Evolutionary conservation across 2,329 filamentous ascomycete species (phyloP).

Genomic region (Aspergillus neoniger): DNA sequence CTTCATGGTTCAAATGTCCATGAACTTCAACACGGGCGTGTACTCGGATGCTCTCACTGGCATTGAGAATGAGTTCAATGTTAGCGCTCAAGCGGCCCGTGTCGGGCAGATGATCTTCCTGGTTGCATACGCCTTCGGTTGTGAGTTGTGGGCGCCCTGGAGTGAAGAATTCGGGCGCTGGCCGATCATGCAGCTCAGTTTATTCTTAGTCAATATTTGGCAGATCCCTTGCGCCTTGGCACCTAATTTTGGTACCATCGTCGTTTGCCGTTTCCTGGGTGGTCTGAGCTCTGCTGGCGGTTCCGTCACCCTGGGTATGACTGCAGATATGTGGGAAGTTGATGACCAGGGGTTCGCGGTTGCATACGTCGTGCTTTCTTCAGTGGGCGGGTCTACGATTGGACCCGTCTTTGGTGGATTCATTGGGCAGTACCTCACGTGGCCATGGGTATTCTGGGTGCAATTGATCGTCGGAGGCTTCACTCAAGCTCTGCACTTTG

Average conservation of each 20-base stretch:
- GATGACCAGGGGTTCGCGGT: constrained; percentile 76
- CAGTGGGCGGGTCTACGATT: constrained; percentile 73
- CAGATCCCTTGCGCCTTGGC: constrained; percentile 72
- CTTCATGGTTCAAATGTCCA: constrained; percentile 72
- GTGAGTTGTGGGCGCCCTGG: constrained; percentile 87
- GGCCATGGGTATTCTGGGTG: constrained; percentile 83
- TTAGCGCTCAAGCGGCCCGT: constrained; percentile 69
- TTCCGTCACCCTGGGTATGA: constrained; percentile 73
- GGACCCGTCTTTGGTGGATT: constrained; percentile 80
- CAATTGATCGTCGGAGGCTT: constrained; percentile 77
- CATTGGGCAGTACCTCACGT: constrained; percentile 65
- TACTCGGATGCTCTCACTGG: constrained; percentile 70
- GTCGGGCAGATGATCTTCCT: constrained; percentile 78
- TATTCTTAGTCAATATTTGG: constrained; percentile 77
- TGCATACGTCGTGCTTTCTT: constrained; percentile 75
- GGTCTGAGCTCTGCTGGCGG: constrained; percentile 72
- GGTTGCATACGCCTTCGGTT: constrained; percentile 79
- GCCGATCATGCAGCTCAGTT: constrained; percentile 70
- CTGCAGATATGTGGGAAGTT: constrained; percentile 72
- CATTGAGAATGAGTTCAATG: constrained; percentile 66
- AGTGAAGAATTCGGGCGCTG: constrained; percentile 79
- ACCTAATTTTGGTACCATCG: constrained; percentile 69
- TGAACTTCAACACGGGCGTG: constrained; percentile 77
- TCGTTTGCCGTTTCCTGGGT: constrained; percentile 70
- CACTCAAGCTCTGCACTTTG: constrained; percentile 67